These are phyloP conservation scores for Pichia sp. DNA, from an alignment of 1,139 yeast species.

Conservation along the genomic window DNA sequence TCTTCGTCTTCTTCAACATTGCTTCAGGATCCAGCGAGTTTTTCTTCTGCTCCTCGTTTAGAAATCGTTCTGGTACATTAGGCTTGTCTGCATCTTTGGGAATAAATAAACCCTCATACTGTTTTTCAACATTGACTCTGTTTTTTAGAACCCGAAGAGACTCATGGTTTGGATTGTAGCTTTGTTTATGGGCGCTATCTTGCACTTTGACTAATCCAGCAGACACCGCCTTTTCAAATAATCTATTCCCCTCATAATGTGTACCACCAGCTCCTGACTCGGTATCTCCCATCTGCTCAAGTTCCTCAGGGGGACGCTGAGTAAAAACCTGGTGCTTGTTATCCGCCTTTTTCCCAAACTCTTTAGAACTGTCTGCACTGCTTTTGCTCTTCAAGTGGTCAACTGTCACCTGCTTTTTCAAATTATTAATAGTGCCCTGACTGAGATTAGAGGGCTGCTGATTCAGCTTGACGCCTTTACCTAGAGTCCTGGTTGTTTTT, in stretches of 20 bases:
- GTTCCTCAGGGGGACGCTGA: slow-evolving; percentile 18
- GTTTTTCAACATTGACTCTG: slow-evolving; percentile 18
- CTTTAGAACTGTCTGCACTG: neutral
- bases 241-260: slow-evolving; percentile 5
- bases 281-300: slow-evolving; percentile 16
- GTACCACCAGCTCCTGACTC: neutral
- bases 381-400: neutral
- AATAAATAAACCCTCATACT: slow-evolving; percentile 19
- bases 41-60: slow-evolving; percentile 17
- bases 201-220: slow-evolving; percentile 18
- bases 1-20: slow-evolving; percentile 13
- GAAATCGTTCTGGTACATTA: slow-evolving; percentile 21
- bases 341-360: neutral
- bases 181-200: slow-evolving; percentile 6
- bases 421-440: slow-evolving; percentile 1
- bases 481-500: slow-evolving; percentile 13
- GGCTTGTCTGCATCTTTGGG: slow-evolving; percentile 20
- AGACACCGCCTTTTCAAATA: slow-evolving; percentile 18
- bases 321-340: slow-evolving; percentile 18
- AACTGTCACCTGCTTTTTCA: slow-evolving; percentile 7
- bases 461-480: slow-evolving; percentile 2
- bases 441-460: neutral
- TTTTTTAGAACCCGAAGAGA: slow-evolving; percentile 19
- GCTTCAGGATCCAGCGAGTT: slow-evolving; percentile 7
- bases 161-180: slow-evolving; percentile 18